Base-by-base conservation (phyloP, 2,329 filamentous ascomycete species). In the Fusarium keratoplasticum region DNA sequence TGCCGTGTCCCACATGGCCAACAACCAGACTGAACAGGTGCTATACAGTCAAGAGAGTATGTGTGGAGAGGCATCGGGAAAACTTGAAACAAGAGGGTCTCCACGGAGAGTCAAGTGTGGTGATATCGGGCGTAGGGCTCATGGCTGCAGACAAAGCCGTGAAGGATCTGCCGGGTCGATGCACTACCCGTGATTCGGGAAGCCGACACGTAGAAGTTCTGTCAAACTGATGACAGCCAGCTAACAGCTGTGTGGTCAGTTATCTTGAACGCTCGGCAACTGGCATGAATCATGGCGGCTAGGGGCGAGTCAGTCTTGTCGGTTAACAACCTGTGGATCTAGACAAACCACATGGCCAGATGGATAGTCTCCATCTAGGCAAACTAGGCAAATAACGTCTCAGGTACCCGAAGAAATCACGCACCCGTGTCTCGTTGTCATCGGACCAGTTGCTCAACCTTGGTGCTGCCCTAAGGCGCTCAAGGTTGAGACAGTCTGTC, bases 401-500 rank as follows among this genome's bases (percentile, higher is more conserved):
- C 27, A 10, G 16, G 14, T 36, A 29, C 14, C n/a, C 31, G 22
- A 50, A 9, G 29, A 31, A 35, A 55, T 60, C 62, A 70, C 55
- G 16, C 29, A 40, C 8, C 11, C 31, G n/a, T 33, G 33, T 47
- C 33, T 58, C 36, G 55, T 38, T 38, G 29, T 38, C 22, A 27
- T 36, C 22, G 2, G 35, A 13, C 27, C 44, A 68, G 61, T 38
- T 61, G 20, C 20, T 57, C 57, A 55, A 38, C 18, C 35, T 61
- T 54, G 20, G 20, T 47, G 33, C 22, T 61, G 22, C 33, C 11
- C 31, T 36, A 40, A 2, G 42, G 18, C 52, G 52, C 61, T 67
- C 66, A 65, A 64, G 61, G 61, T 63, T 67, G 68, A 76, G 63
- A 76, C 61, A 66, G 54, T 69, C 31, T 61, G 42, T 36, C 50